These are phyloP conservation scores for Euphorbia neoarborescens DNA, from an alignment of 441 rosid genomes.

Conservation along the genomic window DNA sequence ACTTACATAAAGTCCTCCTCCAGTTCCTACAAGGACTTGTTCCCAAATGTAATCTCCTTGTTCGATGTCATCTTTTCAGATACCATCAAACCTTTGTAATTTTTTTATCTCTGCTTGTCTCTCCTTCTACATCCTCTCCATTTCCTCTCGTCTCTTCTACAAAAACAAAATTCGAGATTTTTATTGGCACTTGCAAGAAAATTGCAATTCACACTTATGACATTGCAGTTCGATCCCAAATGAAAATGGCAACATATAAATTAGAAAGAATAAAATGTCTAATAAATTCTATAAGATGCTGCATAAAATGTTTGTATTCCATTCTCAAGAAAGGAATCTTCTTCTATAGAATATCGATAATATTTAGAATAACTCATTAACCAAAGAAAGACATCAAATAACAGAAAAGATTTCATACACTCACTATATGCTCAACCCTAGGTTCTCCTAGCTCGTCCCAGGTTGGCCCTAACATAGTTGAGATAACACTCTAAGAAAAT, in stretches of 20 bases:
- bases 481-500: constrained; percentile 1
- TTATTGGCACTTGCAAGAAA: not conserved
- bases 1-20: constrained; percentile 93
- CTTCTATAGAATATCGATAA: not conserved
- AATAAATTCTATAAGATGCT: not conserved
- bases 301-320: not conserved
- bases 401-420: no score
- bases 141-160: constrained; percentile 83
- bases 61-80: constrained; percentile 94
- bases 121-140: constrained; percentile 85
- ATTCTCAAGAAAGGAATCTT: not conserved
- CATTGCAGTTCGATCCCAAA: not conserved
- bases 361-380: not conserved
- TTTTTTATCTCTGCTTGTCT: constrained; percentile 80
- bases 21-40: constrained; percentile 84
- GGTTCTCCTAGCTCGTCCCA: not conserved
- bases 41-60: constrained; percentile 74
- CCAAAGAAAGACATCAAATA: not conserved
- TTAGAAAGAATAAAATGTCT: not conserved
- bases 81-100: constrained; percentile 95
- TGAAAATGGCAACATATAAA: not conserved
- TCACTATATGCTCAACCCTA: no score
- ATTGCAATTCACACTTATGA: not conserved
- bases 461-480: not conserved
- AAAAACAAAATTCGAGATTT: constrained; percentile 11